Conservation (phyloP, 2,329 filamentous ascomycete species). For the Fusarium devonianum region DNA sequence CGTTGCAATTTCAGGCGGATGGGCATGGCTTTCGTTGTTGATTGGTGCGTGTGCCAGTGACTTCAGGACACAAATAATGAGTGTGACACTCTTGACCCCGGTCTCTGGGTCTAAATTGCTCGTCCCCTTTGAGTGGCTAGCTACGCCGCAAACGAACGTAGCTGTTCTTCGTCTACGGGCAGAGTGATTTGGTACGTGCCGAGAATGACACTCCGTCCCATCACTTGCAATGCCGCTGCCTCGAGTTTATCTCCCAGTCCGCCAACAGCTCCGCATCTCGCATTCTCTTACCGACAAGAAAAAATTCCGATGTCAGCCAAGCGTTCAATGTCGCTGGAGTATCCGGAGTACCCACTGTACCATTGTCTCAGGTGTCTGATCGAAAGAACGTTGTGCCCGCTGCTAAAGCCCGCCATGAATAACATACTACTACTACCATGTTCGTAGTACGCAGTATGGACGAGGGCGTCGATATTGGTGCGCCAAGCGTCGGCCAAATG, state of each 20-base stretch:
- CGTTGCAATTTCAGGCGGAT: slow-evolving; percentile 15
- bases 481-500: slow-evolving; percentile 15
- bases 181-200: too few species aligned
- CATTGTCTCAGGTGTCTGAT: slow-evolving; percentile 40
- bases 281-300: too few species aligned
- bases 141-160: slow-evolving; percentile 19
- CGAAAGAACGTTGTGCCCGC: slow-evolving; percentile 19
- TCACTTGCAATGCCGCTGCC: slow-evolving; percentile 15
- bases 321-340: slow-evolving; percentile 10
- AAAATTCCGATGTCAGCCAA: too few species aligned
- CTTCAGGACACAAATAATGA: slow-evolving; percentile 10
- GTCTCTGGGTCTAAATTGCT: slow-evolving; percentile 15
- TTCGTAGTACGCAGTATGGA: not conserved
- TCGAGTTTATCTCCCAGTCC: not conserved
- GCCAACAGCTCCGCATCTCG: not conserved
- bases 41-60: slow-evolving; percentile 19
- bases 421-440: too few species aligned
- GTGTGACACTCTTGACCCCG: slow-evolving; percentile 13
- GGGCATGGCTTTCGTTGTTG: slow-evolving; percentile 4
- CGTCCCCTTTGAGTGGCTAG: slow-evolving; percentile 27
- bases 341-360: slow-evolving; percentile 32
- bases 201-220: too few species aligned
- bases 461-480: slow-evolving; percentile 3
- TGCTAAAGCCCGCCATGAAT: too few species aligned
- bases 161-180: slow-evolving; percentile 36